A percentile compares a stretch with the other conserved stretches of the same genome.
These are phyloP conservation scores for Agaricales sp. DNA, from an alignment of 1,284 basidiomycete genomes.

Conservation along the genomic window DNA sequence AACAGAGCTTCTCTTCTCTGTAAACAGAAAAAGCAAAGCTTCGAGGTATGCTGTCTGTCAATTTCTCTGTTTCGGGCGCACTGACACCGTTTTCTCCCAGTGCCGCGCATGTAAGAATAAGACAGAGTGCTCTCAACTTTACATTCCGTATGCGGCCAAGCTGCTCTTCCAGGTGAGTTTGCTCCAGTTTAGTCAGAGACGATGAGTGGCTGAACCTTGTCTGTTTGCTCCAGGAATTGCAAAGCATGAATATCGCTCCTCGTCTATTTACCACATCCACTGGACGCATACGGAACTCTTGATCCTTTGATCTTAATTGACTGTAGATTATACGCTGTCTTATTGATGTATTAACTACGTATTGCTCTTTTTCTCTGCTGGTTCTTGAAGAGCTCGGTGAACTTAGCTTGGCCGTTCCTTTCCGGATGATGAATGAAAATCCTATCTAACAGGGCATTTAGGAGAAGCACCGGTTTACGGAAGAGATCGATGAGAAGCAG, in stretches of 20 bases:
- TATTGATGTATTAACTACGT: slow-evolving; percentile 13
- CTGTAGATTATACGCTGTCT: slow-evolving; percentile 11
- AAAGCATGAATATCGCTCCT: slow-evolving; percentile 87
- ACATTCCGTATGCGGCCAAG: slow-evolving; percentile 89
- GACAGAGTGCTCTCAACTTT: slow-evolving; percentile 84
- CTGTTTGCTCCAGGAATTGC: slow-evolving; percentile 51
- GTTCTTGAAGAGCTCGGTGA: too few relatives aligned
- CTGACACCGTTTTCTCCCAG: slow-evolving; percentile 23
- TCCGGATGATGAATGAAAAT: too few relatives aligned
- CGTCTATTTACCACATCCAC: slow-evolving; percentile 76
- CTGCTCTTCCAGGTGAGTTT: slow-evolving; percentile 75
- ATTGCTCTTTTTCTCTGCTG: too few relatives aligned
- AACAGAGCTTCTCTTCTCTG: slow-evolving; percentile 7
- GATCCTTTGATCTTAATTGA: neutral
- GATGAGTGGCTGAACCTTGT: neutral
- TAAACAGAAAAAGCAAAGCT: slow-evolving; percentile 74
- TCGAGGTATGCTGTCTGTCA: slow-evolving; percentile 37
- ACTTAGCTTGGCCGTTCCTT: too few relatives aligned
- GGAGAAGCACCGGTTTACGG: too few relatives aligned
- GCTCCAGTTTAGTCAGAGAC: neutral
- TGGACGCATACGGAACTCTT: slow-evolving; percentile 67
- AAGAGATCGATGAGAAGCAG: too few relatives aligned
- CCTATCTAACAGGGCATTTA: too few relatives aligned
- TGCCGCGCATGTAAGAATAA: slow-evolving; percentile 93
- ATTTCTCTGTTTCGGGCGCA: slow-evolving; percentile 6